Evolutionary conservation across 257 asterid species (phyloP).

Genomic region (Ligustrum vulgare): DNA sequence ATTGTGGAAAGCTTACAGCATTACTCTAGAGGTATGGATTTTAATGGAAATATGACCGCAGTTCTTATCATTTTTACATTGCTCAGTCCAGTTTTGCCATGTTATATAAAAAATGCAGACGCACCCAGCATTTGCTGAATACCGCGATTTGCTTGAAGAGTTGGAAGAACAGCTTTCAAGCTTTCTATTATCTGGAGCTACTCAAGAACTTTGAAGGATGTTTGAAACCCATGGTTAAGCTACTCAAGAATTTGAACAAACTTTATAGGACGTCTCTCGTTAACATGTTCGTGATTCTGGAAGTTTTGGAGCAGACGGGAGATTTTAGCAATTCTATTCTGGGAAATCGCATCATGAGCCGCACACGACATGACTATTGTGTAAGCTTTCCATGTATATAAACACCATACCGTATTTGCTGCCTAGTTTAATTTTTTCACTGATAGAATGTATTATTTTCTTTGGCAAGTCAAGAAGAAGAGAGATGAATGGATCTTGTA

Average conservation of each 20-base stretch:
- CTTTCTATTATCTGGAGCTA: too few species aligned
- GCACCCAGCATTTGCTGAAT: constrained; percentile 63
- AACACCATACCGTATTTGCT: constrained; percentile 18
- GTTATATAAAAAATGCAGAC: constrained; percentile 43
- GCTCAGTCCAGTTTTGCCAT: constrained; percentile 18
- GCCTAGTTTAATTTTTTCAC: constrained; percentile 2
- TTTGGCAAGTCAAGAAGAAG: constrained; percentile 21
- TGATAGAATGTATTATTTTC: constrained; percentile 25
- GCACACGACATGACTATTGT: constrained; percentile 1
- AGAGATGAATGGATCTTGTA: constrained; percentile 21
- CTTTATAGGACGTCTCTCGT: not conserved
- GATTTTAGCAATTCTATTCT: not conserved
- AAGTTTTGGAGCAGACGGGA: not conserved
- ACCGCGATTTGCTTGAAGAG: constrained; percentile 82
- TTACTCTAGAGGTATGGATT: constrained; percentile 68
- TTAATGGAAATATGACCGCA: constrained; percentile 12
- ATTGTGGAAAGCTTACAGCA: constrained; percentile 87
- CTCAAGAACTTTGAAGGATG: constrained; percentile 10
- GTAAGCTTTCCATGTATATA: constrained; percentile 32
- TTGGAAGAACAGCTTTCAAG: constrained; percentile 63
- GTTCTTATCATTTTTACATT: not conserved
- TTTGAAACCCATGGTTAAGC: constrained; percentile 15
- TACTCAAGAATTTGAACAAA: not conserved
- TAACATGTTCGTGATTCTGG: not conserved
- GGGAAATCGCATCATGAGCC: not conserved